phyloP scores from a whole-genome alignment of 1,284 basidiomycete genomes.

The Binderoboletus segoi region DNA sequence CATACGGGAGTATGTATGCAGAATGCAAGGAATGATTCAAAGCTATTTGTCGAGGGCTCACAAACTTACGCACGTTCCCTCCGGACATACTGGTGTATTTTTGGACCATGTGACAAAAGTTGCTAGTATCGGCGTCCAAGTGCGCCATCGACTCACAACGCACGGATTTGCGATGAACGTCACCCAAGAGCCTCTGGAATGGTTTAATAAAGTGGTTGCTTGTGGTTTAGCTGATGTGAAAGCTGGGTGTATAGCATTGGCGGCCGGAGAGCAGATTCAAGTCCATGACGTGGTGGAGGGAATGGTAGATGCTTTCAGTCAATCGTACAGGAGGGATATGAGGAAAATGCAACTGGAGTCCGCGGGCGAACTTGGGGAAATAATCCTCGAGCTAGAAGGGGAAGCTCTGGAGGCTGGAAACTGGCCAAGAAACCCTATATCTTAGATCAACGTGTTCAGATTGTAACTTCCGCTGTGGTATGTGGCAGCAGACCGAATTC shows the following conservation, averaged over 20 bases:
- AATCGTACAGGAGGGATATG: constrained; percentile 57
- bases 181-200: constrained; percentile 73
- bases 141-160: constrained; percentile 89
- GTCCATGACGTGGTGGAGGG: constrained; percentile 56
- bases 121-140: constrained; percentile 95
- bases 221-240: constrained; percentile 90
- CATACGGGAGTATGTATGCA: constrained; percentile 78
- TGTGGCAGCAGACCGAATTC: no score
- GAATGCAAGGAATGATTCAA: constrained; percentile 52
- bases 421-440: constrained; percentile 24
- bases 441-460: background rate
- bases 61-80: constrained; percentile 52
- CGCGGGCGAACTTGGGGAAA: constrained; percentile 54
- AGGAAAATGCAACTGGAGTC: constrained; percentile 46
- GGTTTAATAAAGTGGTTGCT: constrained; percentile 90
- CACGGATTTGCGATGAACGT: constrained; percentile 97
- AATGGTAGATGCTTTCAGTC: constrained; percentile 56
- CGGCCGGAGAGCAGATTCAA: constrained; percentile 39
- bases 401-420: constrained; percentile 33
- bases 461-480: no score
- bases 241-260: constrained; percentile 66
- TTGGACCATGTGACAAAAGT: constrained; percentile 73
- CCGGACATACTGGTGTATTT: constrained; percentile 80
- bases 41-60: constrained; percentile 59
- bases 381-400: constrained; percentile 49